phyloP scores from a whole-genome alignment of 2,329 filamentous ascomycete species.

The Colletotrichum sp. region DNA sequence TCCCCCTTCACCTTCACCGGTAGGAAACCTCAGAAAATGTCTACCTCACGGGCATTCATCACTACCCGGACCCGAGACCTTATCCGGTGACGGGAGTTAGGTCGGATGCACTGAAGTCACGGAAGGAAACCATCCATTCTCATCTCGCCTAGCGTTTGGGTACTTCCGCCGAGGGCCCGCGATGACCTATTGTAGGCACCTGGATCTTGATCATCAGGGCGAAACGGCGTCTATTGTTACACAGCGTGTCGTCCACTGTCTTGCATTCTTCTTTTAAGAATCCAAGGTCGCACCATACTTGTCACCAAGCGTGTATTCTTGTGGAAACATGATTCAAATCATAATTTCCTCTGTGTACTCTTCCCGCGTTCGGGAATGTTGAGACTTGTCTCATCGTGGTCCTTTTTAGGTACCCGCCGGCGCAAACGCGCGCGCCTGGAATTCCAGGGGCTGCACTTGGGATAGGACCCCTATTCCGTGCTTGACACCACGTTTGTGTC shows the following conservation, averaged over 20 bases:
- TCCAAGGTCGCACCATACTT: background rate
- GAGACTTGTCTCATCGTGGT: slow-evolving; percentile 4
- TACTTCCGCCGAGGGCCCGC: background rate
- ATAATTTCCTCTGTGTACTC: slow-evolving; percentile 6
- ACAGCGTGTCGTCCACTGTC: background rate
- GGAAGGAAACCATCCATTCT: background rate
- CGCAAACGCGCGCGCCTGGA: background rate
- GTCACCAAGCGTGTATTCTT: background rate
- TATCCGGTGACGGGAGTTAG: background rate
- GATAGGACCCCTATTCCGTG: background rate
- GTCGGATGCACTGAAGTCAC: background rate
- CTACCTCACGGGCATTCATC: background rate
- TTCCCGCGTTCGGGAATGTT: slow-evolving; percentile 9
- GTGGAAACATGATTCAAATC: background rate
- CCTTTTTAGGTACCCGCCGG: background rate
- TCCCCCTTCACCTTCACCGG: background rate
- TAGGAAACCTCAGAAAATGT: background rate
- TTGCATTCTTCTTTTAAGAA: background rate
- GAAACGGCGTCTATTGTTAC: background rate
- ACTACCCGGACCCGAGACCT: background rate
- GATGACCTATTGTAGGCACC: background rate
- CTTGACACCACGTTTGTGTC: background rate
- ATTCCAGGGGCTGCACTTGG: background rate
- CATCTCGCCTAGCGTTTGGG: background rate
- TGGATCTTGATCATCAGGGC: background rate